Evolutionary conservation across 495 filamentous ascomycete species (phyloP), one percentile per base, ranked within the genome.

Genomic region (Penicillium turbatum): DNA sequence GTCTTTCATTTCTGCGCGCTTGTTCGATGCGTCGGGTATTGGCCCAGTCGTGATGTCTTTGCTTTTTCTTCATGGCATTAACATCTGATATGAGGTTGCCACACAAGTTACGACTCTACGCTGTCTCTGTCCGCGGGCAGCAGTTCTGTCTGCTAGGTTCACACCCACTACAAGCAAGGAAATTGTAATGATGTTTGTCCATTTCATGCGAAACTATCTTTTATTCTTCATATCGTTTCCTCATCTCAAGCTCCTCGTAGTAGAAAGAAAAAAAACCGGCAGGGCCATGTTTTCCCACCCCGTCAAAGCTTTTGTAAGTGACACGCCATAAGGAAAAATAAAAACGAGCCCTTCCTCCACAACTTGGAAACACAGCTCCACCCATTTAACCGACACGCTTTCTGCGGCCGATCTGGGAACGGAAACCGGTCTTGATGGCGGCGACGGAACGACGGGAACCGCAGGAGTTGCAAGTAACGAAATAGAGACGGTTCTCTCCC

Each of bases 361-460:
- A 48, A 56, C 38, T 41, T 52, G 46, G 37, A 48, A 56, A 57
- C 56, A 55, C 36, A 51, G 26, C 34, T 13, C 45, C 31, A 34
- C 24, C 45, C 38, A 17, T 57, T 71, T 75, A 75, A 64, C 67
- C 72, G 62, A 69, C 66, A 57, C 73, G 82, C 78, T 84, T 90
- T 77, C 93, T 84, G 86, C 96, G 96, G 66, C 92, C 92, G 72
- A 98, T 88, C 75, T 95, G 90, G 70, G 90, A 90, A 65, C 89
- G 90, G 89, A 97, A 98, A 89, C 93, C 93, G 37, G 90, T 96
- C 86, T 97, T 98, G 86, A 98, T 97, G 48, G 93, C 90, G 54
- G 89, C 87, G 71, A 98, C 93, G 59, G 84, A 89, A 65, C 95
- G 87, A 68, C 92, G 83, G 48, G 86, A 90, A 48, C 90, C 89